These are phyloP conservation scores for Entomortierella chlamydospora DNA, from an alignment of 192 early-diverging fungal species.

Conservation along the genomic window DNA sequence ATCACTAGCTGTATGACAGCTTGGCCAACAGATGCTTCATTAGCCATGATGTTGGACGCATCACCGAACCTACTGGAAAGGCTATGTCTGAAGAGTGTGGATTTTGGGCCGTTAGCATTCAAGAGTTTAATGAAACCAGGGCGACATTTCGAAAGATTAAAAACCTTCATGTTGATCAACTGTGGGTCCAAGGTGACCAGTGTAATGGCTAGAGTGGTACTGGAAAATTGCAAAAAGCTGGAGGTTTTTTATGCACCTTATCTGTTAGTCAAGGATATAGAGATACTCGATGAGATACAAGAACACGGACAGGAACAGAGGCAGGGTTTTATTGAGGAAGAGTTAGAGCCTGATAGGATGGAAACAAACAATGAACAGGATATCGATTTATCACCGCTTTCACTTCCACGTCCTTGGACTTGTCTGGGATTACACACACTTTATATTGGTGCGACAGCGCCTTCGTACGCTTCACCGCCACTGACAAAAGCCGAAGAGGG, in stretches of 20 bases:
- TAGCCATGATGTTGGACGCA: slow-evolving; percentile 5
- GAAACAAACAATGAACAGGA: background rate
- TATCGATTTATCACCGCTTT: background rate
- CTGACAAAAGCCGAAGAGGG: slow-evolving; percentile 8
- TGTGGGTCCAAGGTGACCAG: slow-evolving; percentile 21
- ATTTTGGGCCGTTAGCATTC: slow-evolving; percentile 23
- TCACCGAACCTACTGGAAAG: slow-evolving; percentile 7
- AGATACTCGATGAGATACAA: background rate
- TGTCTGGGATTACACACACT: slow-evolving; percentile 4
- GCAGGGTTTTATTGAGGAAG: background rate
- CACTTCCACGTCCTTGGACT: slow-evolving; percentile 8
- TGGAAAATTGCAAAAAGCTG: slow-evolving; percentile 5
- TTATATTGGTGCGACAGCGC: slow-evolving; percentile 3
- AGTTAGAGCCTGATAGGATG: background rate
- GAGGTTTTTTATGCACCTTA: slow-evolving; percentile 16
- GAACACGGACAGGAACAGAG: background rate
- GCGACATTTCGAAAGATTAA: slow-evolving; percentile 14
- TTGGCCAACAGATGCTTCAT: slow-evolving; percentile 3
- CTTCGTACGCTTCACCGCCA: slow-evolving; percentile 5
- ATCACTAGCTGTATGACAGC: slow-evolving; percentile 10
- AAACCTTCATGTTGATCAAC: slow-evolving; percentile 3
- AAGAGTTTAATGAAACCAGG: background rate
- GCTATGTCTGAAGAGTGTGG: slow-evolving; percentile 12
- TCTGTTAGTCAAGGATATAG: slow-evolving; percentile 6
- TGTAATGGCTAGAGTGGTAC: slow-evolving; percentile 14